Conservation (phyloP, 1,139 yeast genomes). For the Geotrichum histeridarum region DNA sequence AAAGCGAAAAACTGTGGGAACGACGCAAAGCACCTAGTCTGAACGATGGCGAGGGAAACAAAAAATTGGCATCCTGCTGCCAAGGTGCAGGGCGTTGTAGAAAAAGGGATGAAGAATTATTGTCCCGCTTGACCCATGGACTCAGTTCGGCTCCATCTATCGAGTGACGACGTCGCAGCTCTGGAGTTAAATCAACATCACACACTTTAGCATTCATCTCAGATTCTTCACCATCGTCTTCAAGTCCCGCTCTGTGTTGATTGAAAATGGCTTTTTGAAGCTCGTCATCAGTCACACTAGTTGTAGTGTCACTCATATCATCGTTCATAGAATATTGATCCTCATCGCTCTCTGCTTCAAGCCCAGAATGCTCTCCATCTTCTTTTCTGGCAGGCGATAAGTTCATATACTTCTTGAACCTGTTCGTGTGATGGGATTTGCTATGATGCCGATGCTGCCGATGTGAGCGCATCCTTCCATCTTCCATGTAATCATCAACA, state of each 20-base stretch:
- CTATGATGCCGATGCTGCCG: not conserved
- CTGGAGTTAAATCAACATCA: slow-evolving; percentile 13
- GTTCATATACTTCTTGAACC: slow-evolving; percentile 11
- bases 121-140: not conserved
- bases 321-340: slow-evolving; percentile 6
- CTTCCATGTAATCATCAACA: slow-evolving; percentile 5
- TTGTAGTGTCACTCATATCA: slow-evolving; percentile 8
- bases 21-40: slow-evolving; percentile 15
- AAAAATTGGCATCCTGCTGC: not conserved
- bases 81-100: slow-evolving; percentile 1
- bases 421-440: slow-evolving; percentile 2
- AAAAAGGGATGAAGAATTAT: not conserved
- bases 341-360: slow-evolving; percentile 8
- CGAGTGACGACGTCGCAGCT: slow-evolving; percentile 11
- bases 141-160: not conserved
- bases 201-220: not conserved
- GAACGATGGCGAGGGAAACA: slow-evolving; percentile 4
- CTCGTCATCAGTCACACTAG: slow-evolving; percentile 8
- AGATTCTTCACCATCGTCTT: not conserved
- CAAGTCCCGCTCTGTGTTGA: not conserved
- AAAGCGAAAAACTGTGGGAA: slow-evolving; percentile 14
- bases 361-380: slow-evolving; percentile 3
- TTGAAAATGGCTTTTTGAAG: not conserved
- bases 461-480: not conserved
- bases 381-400: slow-evolving; percentile 3